These are phyloP conservation scores for Pelargonium citronellum DNA, from an alignment of 441 rosid species.

Conservation along the genomic window DNA sequence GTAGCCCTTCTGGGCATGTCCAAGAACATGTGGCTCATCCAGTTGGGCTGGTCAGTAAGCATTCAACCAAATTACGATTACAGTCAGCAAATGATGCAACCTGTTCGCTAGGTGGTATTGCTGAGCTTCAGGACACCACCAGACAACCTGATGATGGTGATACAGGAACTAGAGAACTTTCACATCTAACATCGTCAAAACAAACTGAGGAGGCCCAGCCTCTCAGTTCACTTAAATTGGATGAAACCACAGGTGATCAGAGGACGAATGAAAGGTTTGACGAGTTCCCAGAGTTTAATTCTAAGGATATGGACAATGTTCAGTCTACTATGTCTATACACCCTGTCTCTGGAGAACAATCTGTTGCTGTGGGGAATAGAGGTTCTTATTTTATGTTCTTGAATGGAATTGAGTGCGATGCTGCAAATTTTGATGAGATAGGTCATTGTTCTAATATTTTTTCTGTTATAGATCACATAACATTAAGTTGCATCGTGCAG, in stretches of 20 bases:
- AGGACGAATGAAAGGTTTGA: conserved; percentile 8
- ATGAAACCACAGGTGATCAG: conserved; percentile 9
- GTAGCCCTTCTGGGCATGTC: conserved; percentile 19
- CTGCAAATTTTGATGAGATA: not conserved
- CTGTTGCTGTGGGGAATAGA: not conserved
- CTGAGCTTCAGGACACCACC: not conserved
- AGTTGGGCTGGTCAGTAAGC: conserved; percentile 14
- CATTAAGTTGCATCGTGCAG: conserved; percentile 25
- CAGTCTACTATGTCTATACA: conserved; percentile 10
- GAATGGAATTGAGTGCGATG: not conserved
- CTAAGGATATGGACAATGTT: not conserved
- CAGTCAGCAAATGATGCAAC: conserved; percentile 9
- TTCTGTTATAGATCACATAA: not conserved
- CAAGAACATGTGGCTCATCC: conserved; percentile 27
- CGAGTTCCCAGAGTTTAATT: conserved; percentile 8
- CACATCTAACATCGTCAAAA: not conserved
- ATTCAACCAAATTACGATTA: not conserved
- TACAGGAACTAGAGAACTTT: conserved; percentile 3
- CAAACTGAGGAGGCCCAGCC: conserved; percentile 6
- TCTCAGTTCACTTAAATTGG: conserved; percentile 8
- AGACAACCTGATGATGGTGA: conserved; percentile 13
- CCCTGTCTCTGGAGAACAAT: conserved; percentile 14
- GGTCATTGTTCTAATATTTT: not conserved
- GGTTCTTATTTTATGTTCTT: conserved; percentile 1
- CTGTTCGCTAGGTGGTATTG: conserved; percentile 7